Base-by-base conservation (phyloP, 345 rosid species). In the Aquilaria malaccensis region DNA sequence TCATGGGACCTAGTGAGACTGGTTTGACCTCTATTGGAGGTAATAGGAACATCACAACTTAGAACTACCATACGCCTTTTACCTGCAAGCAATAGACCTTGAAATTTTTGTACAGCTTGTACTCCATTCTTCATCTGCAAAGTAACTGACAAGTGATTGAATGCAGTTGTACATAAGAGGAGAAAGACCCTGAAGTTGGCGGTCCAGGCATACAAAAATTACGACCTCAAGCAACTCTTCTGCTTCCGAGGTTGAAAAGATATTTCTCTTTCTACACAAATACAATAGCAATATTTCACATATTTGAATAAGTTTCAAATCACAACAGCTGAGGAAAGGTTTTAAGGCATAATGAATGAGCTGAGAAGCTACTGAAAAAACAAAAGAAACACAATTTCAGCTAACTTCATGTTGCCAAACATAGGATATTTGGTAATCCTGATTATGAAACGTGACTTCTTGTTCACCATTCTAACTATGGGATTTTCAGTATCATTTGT, bases 61-160 rank as follows among this genome's bases (percentile, higher is more conserved):
- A 65, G 50, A 11, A 70, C 30, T 29, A 49, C 55, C 37, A 52
- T 11, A 53, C 32, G 33, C 54, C 29, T 49, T 14, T 50, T 67
- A 89, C 99, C 97, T 87, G 70, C 68, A 63, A 72, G 95, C 84
- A 69, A 90, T 70, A 60, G 86, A 76, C 72, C 66, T 83, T 45
- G 89, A 92, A 60, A 86, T 73, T 59, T 75, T 73, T 60, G 71
- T 75, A 76, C 84, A 84, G 68, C 91, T 80, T 68, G 60, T 72
- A 56, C 15, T 72, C 99, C 99, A 94, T 72, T 90, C 92, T 62
- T 72, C 77, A n/a, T 86, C 89, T 56, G 82, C 79, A 45, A 90
- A 86, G 66, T 76, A 84, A 70, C 63, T 74, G 55, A 83, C 59
- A 70, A 77, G 71, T 46, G 87, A 85, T 50, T 49, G 59, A 74